phyloP scores from a whole-genome alignment of 805 yeast genomes.

The Cyberlindnera japonica region DNA sequence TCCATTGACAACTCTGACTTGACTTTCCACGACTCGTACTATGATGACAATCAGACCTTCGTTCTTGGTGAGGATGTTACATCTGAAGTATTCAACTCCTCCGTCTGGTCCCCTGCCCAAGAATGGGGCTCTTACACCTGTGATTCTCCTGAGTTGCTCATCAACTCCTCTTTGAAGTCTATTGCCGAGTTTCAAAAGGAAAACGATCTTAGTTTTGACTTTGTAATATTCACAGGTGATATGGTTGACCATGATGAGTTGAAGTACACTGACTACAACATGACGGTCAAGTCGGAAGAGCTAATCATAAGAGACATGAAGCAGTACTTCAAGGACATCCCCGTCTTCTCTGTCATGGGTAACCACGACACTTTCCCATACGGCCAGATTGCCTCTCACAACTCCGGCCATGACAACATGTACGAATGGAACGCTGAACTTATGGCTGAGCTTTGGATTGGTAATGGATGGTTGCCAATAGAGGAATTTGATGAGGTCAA shows the following conservation, averaged over 20 bases:
- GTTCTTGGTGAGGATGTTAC: slow-evolving; percentile 31
- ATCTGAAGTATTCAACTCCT: slow-evolving; percentile 31
- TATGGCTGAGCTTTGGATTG: slow-evolving; percentile 46
- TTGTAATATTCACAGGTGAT: slow-evolving; percentile 70
- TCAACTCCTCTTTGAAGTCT: slow-evolving; percentile 53
- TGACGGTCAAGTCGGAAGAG: slow-evolving; percentile 51
- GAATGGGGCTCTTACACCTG: slow-evolving; percentile 60
- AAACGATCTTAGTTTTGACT: slow-evolving; percentile 43
- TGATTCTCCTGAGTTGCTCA: slow-evolving; percentile 60
- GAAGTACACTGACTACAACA: slow-evolving; percentile 43
- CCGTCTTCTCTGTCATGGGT: slow-evolving; percentile 62
- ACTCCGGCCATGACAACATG: slow-evolving; percentile 40
- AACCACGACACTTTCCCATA: slow-evolving; percentile 72
- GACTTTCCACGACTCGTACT: slow-evolving; percentile 31
- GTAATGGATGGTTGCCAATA: slow-evolving; percentile 38
- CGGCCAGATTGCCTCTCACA: slow-evolving; percentile 58
- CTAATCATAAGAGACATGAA: slow-evolving; percentile 51
- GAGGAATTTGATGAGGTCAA: slow-evolving; percentile 17
- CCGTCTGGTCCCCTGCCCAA: slow-evolving; percentile 50
- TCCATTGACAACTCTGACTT: slow-evolving; percentile 20
- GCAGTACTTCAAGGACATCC: slow-evolving; percentile 42
- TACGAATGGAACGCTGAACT: slow-evolving; percentile 47
- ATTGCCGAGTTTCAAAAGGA: slow-evolving; percentile 34
- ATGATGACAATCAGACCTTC: slow-evolving; percentile 28
- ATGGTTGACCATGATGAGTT: slow-evolving; percentile 63